Evolutionary conservation across 108 stramenopile genomes (phyloP).

Genomic region (Nitzschia sp.): DNA sequence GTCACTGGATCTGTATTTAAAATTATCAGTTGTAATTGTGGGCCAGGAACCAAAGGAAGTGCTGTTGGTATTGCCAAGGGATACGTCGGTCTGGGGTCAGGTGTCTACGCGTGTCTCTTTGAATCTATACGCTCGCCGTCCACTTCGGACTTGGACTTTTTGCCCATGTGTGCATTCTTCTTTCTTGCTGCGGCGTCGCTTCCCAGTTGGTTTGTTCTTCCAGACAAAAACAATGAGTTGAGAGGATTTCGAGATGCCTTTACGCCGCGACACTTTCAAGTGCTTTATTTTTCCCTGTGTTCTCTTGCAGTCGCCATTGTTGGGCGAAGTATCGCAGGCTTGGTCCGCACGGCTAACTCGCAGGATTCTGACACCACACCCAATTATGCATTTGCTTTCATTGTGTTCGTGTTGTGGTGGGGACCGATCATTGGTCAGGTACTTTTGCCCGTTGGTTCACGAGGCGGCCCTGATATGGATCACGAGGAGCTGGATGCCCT

Average conservation of each 20-base stretch:
- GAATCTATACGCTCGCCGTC: slow-evolving; percentile 44
- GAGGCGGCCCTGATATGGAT: not conserved
- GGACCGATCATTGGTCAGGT: slow-evolving; percentile 57
- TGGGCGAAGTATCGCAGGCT: slow-evolving; percentile 41
- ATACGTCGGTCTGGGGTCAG: slow-evolving; percentile 77
- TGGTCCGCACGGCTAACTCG: slow-evolving; percentile 20
- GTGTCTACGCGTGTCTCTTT: slow-evolving; percentile 51
- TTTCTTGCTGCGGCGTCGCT: slow-evolving; percentile 55
- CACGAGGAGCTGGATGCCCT: slow-evolving; percentile 31
- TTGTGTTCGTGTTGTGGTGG: slow-evolving; percentile 64
- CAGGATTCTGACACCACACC: slow-evolving; percentile 8
- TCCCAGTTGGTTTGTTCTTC: slow-evolving; percentile 61
- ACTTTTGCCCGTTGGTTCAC: slow-evolving; percentile 38
- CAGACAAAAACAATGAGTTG: slow-evolving; percentile 38
- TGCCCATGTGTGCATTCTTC: slow-evolving; percentile 76
- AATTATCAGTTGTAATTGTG: slow-evolving; percentile 63
- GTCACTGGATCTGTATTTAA: slow-evolving; percentile 83
- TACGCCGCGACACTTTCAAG: slow-evolving; percentile 62
- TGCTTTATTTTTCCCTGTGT: slow-evolving; percentile 63
- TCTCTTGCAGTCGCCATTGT: slow-evolving; percentile 60
- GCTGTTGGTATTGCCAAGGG: slow-evolving; percentile 87
- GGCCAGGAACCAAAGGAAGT: slow-evolving; percentile 67
- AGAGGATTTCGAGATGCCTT: slow-evolving; percentile 51
- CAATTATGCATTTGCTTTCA: slow-evolving; percentile 38
- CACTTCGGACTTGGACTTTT: slow-evolving; percentile 62